Base-by-base conservation (phyloP, 2,329 filamentous ascomycete species). In the Talaromyces atroroseus region DNA sequence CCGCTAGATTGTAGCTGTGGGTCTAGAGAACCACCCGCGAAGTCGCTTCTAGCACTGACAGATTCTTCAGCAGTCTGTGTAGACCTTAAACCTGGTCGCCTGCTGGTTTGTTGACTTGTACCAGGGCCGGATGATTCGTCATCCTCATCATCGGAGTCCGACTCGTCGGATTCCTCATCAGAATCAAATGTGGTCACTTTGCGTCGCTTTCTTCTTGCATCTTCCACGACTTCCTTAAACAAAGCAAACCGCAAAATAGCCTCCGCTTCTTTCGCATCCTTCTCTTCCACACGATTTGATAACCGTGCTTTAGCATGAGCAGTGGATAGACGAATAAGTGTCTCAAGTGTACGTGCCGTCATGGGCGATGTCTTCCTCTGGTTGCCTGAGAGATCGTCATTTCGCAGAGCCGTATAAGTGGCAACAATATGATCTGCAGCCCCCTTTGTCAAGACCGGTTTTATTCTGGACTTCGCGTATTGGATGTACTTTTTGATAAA, bases 401-500 rank as follows among this genome's bases (percentile, higher is more conserved):
- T 99, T 63, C 94, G 85, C 20, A 99, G 81, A 10, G 89, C 89
- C 36, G 95, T 94, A 70, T 97, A 99, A 16, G 92, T 89, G 32
- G 90, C 83, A 38, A 92, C 86, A 66, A 99, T 95, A 61, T 95
- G 89, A 64, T 96, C 90, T 11, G 91, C 90, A 5, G 94, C 92
- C 46, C 90, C 90, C 68, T 94, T 90, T 0, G 92, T 96, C 60
- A 99, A 78, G 42, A 95, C 79, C 0, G 94, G 94, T 81, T 91
- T 95, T 67, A 96, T 82, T 68, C 94, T 81, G 36, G 84, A 88
- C 78, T 99, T 99, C 62, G 94, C 91, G 72, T 99, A 99, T 70
- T 99, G 94, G 47, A 99, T 95, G 73, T 96, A 99, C 76, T 99
- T 99, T 78, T 99, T 99, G 79, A 99, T 91, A 75, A 99, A 99